A percentile compares a stretch with the other conserved stretches of the same genome.
These are phyloP conservation scores for Closterium sp. DNA, from an alignment of 139 green algal genomes.

Conservation along the genomic window DNA sequence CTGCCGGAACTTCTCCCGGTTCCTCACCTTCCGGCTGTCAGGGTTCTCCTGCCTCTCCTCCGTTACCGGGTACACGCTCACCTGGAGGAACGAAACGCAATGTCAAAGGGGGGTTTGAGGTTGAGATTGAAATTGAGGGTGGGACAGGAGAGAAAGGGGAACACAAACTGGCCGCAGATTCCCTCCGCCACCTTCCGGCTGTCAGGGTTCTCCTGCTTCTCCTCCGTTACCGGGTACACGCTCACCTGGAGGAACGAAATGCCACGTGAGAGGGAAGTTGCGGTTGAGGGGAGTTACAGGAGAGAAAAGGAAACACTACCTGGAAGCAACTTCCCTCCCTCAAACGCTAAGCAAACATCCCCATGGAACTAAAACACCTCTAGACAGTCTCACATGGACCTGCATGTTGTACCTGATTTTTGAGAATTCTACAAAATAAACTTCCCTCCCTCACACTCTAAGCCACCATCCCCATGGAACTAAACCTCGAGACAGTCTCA, in stretches of 20 bases:
- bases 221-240: background rate
- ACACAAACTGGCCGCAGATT: too few species aligned
- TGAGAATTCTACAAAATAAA: too few species aligned
- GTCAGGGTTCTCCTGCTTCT: background rate
- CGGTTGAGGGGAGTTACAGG: background rate
- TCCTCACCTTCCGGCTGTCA: slow-evolving; percentile 37
- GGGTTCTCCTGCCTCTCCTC: slow-evolving; percentile 29
- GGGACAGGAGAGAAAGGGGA: background rate
- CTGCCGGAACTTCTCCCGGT: slow-evolving; percentile 30
- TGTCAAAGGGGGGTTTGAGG: background rate
- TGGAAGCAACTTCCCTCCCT: too few species aligned
- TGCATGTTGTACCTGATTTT: too few species aligned
- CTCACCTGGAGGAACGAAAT: background rate
- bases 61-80: slow-evolving; percentile 34
- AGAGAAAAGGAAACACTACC: too few species aligned
- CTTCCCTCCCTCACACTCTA: too few species aligned
- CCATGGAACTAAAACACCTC: too few species aligned
- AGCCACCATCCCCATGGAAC: too few species aligned
- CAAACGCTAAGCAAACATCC: too few species aligned
- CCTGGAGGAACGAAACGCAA: background rate
- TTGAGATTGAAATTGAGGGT: background rate
- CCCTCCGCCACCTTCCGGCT: background rate
- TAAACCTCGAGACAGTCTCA: too few species aligned
- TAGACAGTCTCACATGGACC: too few species aligned
- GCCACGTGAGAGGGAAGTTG: background rate